Evolutionary conservation across 2,329 filamentous ascomycete species (phyloP).

Genomic region (Colletotrichum coccodes): DNA sequence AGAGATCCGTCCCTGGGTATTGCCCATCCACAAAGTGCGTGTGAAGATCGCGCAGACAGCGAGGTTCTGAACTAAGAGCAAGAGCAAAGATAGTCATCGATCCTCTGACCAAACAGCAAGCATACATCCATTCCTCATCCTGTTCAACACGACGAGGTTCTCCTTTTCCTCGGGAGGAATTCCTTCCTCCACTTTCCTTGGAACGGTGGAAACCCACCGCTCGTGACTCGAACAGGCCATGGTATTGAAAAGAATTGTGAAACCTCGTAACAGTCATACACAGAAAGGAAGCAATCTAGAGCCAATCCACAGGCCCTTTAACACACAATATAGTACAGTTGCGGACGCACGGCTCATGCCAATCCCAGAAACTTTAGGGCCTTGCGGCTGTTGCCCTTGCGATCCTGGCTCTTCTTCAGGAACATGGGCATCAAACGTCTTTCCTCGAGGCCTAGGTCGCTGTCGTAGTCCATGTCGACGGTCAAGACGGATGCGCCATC

Average conservation of each 20-base stretch:
- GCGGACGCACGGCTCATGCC: constrained; percentile 39
- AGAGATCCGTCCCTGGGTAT: constrained; percentile 9
- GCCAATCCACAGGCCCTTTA: not conserved
- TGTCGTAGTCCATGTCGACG: constrained; percentile 49
- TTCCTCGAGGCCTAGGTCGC: constrained; percentile 58
- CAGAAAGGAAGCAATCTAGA: not conserved
- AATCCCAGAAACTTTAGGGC: constrained; percentile 65
- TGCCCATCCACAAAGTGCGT: not conserved
- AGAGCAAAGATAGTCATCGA: not conserved
- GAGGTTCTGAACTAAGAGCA: not conserved
- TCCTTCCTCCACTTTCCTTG: not conserved
- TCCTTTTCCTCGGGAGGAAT: not conserved
- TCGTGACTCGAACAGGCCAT: not conserved
- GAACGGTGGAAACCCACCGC: too few species aligned
- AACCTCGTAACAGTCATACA: constrained; percentile 3
- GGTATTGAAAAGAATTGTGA: not conserved
- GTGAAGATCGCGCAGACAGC: not conserved
- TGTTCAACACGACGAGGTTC: not conserved
- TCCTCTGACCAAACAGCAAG: not conserved
- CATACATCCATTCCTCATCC: not conserved
- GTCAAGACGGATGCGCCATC: constrained; percentile 46
- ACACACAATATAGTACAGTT: not conserved
- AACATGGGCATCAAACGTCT: constrained; percentile 63
- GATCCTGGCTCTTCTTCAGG: constrained; percentile 45
- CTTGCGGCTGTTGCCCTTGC: constrained; percentile 58